Evolutionary conservation across 305 asterid genomes (phyloP), one percentile per base, ranked within the genome.

Genomic region (Fraxinus dipetala): DNA sequence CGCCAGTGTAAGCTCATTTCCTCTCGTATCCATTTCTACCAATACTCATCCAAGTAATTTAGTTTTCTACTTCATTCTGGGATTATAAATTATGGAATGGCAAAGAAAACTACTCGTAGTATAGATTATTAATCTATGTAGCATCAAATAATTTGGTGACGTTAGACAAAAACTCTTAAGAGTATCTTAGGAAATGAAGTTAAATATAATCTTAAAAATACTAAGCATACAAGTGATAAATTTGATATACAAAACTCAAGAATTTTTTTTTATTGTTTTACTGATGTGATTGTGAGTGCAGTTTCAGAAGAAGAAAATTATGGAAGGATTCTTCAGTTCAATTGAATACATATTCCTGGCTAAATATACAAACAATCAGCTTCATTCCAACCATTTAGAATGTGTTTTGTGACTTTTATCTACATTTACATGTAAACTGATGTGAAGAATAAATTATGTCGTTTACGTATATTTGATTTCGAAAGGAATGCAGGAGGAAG

Each of bases 401-500:
- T 3, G 61, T 14, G 6, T 51, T 26, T 26, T 26, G 28, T 26
- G 28, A 26, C 28, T 26, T 26, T 26, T 26, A 26, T 0, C 28
- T 26, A 26, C 28, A 26, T 26, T 26, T 26, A 26, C 28, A 26
- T 26, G 28, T 26, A 26, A 26, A 26, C 1, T 26, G 28, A 26
- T 26, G 28, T 0, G 28, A 26, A 26, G 28, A 26, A 26, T 26
- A 26, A 26, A 26, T 26, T 26, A 26, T 26, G 28, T 26, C 28
- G 28, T 26, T 26, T 26, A 26, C 28, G 28, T 26, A 26, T 51
- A n/a, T 1, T 9, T 16, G 9, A 90, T 87, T 91, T 93, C 32
- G 93, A 90, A 65, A 94, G 93, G 85, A 94, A 94, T 69, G 87
- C 89, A 72, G 96, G 97, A 78, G 98, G 99, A 81, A 95, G 98